A percentile compares a stretch with the other conserved stretches of the same genome.
These are phyloP conservation scores for Aspergillus sp. DNA, from an alignment of 2,329 filamentous ascomycete genomes.

Conservation along the genomic window DNA sequence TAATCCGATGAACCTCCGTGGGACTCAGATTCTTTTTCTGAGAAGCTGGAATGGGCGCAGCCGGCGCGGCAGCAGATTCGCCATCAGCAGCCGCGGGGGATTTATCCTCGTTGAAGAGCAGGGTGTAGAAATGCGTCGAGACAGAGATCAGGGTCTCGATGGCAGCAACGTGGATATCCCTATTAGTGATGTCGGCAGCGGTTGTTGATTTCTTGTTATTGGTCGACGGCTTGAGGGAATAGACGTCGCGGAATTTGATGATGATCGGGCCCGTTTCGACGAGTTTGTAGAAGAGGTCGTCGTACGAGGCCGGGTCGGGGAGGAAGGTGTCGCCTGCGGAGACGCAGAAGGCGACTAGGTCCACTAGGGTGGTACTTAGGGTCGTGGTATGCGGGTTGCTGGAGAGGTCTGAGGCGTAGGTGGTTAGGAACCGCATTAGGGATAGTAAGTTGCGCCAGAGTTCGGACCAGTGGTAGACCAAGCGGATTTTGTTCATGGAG, in stretches of 20 bases:
- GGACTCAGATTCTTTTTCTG: conserved; percentile 65
- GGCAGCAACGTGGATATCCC: conserved; percentile 48
- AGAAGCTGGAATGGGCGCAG: conserved; percentile 22
- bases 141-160: conserved; percentile 79
- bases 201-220: conserved; percentile 3
- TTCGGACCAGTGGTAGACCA: conserved; percentile 90
- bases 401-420: conserved; percentile 71
- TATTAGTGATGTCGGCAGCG: conserved; percentile 11
- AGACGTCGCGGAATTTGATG: conserved; percentile 71
- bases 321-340: conserved; percentile 85
- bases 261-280: conserved; percentile 84
- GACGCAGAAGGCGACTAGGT: conserved; percentile 73
- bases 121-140: conserved; percentile 71
- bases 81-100: conserved; percentile 7
- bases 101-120: conserved; percentile 54
- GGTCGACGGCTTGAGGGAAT: conserved; percentile 39
- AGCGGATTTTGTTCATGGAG: conserved; percentile 68
- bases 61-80: conserved; percentile 12
- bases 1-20: conserved; percentile 76
- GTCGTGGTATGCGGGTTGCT: conserved; percentile 59
- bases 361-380: conserved; percentile 69
- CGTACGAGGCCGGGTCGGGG: conserved; percentile 77
- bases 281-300: conserved; percentile 97
- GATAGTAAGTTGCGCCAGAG: conserved; percentile 84
- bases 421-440: conserved; percentile 81